A percentile compares a stretch with the other conserved stretches of the same genome.
phyloP scores from a whole-genome alignment of 805 yeast species.

The Zygosaccharomyces pseudorouxii region DNA sequence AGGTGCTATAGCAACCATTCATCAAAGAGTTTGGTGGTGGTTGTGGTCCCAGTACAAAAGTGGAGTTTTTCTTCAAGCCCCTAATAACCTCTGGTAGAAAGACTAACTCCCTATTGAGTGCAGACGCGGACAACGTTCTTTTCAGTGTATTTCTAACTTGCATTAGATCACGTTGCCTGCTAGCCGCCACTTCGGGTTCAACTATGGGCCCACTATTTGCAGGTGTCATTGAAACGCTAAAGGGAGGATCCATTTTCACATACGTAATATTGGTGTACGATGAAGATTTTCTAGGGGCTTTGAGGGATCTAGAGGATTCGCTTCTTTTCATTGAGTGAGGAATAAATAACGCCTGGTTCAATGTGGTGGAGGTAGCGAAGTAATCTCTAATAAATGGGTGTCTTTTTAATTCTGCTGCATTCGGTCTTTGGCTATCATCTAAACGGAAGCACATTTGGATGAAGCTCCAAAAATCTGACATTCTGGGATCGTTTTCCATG shows the following conservation, averaged over 20 bases:
- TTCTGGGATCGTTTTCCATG: constrained; percentile 46
- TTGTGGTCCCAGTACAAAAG: constrained; percentile 30
- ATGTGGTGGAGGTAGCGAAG: constrained; percentile 15
- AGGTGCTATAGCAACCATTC: constrained; percentile 33
- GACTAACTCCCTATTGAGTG: constrained; percentile 11
- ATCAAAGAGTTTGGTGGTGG: constrained; percentile 30
- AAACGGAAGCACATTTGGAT: constrained; percentile 48
- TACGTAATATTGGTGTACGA: constrained; percentile 11
- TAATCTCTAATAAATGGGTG: constrained; percentile 41
- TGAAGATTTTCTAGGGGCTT: constrained; percentile 22
- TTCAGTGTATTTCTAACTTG: constrained; percentile 25
- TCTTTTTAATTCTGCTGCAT: constrained; percentile 40
- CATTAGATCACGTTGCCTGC: constrained; percentile 12
- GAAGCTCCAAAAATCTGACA: constrained; percentile 51
- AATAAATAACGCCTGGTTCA: constrained; percentile 1
- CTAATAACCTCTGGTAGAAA: constrained; percentile 8
- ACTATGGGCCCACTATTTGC: constrained; percentile 1
- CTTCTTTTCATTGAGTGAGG: constrained; percentile 15
- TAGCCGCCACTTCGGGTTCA: constrained; percentile 5
- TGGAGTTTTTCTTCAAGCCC: constrained; percentile 22
- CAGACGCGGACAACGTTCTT: constrained; percentile 24
- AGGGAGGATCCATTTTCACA: constrained; percentile 3
- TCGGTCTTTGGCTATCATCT: constrained; percentile 44
- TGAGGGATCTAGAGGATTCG: constrained; percentile 23
- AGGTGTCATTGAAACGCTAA: constrained; percentile 1